A percentile compares a stretch with the other conserved stretches of the same genome.
Evolutionary conservation across 768 basidiomycete genomes (phyloP).

Genomic region (Termitomyces sp.): DNA sequence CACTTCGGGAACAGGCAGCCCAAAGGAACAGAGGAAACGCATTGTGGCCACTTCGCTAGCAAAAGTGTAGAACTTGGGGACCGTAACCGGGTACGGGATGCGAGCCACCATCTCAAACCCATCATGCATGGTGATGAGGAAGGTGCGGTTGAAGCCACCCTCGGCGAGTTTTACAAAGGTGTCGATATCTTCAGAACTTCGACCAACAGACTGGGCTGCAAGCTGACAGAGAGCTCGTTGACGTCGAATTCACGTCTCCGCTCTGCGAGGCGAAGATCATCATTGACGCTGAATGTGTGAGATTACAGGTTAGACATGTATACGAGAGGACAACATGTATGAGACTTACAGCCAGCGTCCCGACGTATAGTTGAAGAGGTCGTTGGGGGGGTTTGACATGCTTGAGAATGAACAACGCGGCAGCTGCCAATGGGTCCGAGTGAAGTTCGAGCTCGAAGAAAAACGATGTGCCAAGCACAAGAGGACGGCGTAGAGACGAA

Average conservation of each 20-base stretch:
- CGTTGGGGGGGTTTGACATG: slow-evolving; percentile 16
- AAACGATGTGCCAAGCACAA: slow-evolving; percentile 15
- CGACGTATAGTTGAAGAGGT: slow-evolving; percentile 27
- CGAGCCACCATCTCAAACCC: slow-evolving; percentile 1
- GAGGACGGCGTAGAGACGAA: slow-evolving; percentile 12
- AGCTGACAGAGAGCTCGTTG: slow-evolving; percentile 5
- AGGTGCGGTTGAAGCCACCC: background rate
- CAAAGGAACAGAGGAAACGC: slow-evolving; percentile 18
- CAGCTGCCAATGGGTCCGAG: slow-evolving; percentile 14
- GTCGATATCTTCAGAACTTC: background rate
- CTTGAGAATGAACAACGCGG: slow-evolving; percentile 21
- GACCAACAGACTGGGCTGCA: slow-evolving; percentile 8
- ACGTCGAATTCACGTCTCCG: slow-evolving; percentile 5
- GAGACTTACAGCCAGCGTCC: slow-evolving; percentile 27
- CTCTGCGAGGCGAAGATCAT: slow-evolving; percentile 12
- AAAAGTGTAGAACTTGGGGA: slow-evolving; percentile 22
- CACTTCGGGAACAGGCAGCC: background rate
- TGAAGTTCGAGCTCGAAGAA: slow-evolving; percentile 17
- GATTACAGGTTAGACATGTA: slow-evolving; percentile 17
- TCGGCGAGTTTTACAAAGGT: background rate
- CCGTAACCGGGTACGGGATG: slow-evolving; percentile 5
- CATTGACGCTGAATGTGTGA: slow-evolving; percentile 20
- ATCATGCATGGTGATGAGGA: background rate
- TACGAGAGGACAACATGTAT: slow-evolving; percentile 17
- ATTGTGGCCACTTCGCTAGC: slow-evolving; percentile 27